phyloP scores from a whole-genome alignment of 73 alveolate genomes.

The Stentor coeruleus region DNA sequence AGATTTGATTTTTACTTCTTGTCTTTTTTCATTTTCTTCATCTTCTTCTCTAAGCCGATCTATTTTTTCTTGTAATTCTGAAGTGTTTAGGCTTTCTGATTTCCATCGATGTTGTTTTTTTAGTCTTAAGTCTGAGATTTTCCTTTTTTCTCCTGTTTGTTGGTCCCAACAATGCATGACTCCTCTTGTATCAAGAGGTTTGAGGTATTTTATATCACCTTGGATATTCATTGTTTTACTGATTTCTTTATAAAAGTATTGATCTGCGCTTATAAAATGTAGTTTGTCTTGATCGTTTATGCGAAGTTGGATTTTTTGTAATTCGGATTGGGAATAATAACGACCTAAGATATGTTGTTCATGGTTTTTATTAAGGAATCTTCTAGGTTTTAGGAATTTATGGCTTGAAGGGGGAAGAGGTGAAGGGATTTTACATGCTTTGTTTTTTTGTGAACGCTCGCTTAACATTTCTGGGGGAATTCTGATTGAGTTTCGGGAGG shows the following conservation, averaged over 20 bases:
- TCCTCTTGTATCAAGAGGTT: constrained; percentile 1
- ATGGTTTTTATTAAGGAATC: not conserved
- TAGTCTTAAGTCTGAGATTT: constrained; percentile 10
- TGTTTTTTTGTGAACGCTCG: not conserved
- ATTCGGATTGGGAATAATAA: constrained; percentile 6
- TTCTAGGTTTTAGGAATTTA: not conserved
- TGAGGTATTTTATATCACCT: not conserved
- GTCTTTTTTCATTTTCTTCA: not conserved
- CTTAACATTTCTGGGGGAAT: not conserved
- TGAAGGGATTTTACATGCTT: not conserved
- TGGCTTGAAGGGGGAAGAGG: not conserved
- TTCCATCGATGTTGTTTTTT: not conserved
- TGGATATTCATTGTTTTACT: not conserved
- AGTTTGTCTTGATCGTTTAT: not conserved
- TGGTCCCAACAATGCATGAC: constrained; percentile 6
- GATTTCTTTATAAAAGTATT: constrained; percentile 6
- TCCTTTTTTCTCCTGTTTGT: not conserved
- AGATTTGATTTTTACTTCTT: constrained; percentile 18
- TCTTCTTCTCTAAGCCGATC: constrained; percentile 13
- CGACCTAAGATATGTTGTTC: not conserved
- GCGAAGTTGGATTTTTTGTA: not conserved
- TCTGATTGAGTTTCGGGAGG: not conserved
- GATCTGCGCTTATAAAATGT: constrained; percentile 17
- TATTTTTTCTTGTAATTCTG: not conserved
- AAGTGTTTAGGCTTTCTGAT: not conserved